These are phyloP conservation scores for Hymenochaete sp. DNA, from an alignment of 1,284 basidiomycete species.

Conservation along the genomic window DNA sequence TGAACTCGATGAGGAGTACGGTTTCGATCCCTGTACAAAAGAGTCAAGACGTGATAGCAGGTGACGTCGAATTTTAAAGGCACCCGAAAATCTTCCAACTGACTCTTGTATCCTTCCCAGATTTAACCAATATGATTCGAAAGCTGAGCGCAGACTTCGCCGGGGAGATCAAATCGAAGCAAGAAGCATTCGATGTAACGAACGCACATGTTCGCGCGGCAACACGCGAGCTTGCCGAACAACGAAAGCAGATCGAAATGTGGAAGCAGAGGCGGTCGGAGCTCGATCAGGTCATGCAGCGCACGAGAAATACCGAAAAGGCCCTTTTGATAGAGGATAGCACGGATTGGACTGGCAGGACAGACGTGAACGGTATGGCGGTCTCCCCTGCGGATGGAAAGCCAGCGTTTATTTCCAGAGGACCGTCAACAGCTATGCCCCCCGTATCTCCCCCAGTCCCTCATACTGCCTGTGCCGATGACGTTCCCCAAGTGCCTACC, in stretches of 20 bases:
- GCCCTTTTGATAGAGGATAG: conserved; percentile 68
- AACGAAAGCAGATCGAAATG: conserved; percentile 72
- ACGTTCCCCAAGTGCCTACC: conserved; percentile 55
- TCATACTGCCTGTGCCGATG: conserved; percentile 34
- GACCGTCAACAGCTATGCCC: conserved; percentile 50
- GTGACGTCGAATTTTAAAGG: conserved; percentile 32
- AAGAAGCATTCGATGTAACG: conserved; percentile 77
- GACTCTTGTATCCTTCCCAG: conserved; percentile 31
- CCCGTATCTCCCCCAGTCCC: too few relatives aligned
- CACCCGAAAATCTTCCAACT: not conserved
- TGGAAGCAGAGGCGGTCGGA: conserved; percentile 67
- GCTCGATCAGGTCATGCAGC: conserved; percentile 70
- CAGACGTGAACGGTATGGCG: conserved; percentile 49
- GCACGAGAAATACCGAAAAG: conserved; percentile 72
- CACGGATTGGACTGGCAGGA: conserved; percentile 87
- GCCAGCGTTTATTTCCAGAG: conserved; percentile 60
- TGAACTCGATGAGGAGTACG: conserved; percentile 59
- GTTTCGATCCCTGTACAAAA: conserved; percentile 73
- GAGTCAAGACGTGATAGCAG: conserved; percentile 83
- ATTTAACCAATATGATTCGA: conserved; percentile 81
- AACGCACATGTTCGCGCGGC: conserved; percentile 83
- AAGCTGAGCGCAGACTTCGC: conserved; percentile 72
- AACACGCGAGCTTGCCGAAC: conserved; percentile 83
- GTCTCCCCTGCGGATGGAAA: conserved; percentile 27
- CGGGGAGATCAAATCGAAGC: conserved; percentile 78